Base-by-base conservation (phyloP, 371 early-diverging fungal species). In the Lichtheimia corymbifera region DNA sequence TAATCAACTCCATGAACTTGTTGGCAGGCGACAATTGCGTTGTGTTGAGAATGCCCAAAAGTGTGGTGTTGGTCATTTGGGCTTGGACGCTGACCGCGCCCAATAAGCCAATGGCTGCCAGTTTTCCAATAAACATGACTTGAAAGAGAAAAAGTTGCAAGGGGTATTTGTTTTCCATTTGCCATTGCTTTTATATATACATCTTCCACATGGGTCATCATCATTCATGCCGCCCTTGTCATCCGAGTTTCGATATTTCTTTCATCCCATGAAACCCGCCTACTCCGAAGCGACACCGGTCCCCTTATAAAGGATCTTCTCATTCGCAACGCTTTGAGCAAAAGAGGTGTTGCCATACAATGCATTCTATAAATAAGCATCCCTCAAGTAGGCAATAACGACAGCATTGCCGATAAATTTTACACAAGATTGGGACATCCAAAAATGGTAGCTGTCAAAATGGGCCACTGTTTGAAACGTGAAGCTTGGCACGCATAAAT, bases 11-110 rank as follows among this genome's bases (percentile, higher is more conserved):
- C 15, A 68, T 47, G 49, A 76, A 66, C 44, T 72, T 60, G 5
- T 55, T 55, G 17, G 72, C 66, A 11, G 76, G 76, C 20, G 67
- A 65, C 15, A 62, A 45, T 47, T 70, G 61, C 24, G 72, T 76
- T n/a, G 65, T 59, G 24, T 72, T 76, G 42, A 76, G 50, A 3
- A 70, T 60, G n/a, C 66, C 58, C 49, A 72, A 54, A 4, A 75
- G 67, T 1, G 72, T 71, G 24, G 57, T 61, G 17, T 56, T 56
- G 7, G 53, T 68, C 52, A 68, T 24, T 58, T 68, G 64, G 0
- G 68, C 64, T 40, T 53, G 18, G 49, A 53, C 54, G 44, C 54
- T 61, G 5, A 43, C 43, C 3, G 49, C 61, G 28, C 60, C 52
- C 12, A 61, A 53, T 9, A 45, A 17, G n/a, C 44, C 25, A 5